Evolutionary conservation across 2,329 filamentous ascomycete genomes (phyloP).

Genomic region (Fusarium sp.): DNA sequence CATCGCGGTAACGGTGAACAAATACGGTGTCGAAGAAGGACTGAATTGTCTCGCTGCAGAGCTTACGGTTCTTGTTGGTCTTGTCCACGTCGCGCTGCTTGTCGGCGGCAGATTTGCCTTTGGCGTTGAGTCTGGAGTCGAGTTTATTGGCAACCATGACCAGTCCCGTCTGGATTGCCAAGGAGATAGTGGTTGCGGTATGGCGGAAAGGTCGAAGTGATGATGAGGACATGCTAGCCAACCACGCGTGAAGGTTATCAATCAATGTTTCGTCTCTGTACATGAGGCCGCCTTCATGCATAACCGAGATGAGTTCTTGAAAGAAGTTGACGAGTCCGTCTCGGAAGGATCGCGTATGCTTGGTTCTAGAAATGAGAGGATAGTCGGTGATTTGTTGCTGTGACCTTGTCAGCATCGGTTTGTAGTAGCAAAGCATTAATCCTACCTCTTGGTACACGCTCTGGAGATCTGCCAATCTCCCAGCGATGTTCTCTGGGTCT

Average conservation of each 20-base stretch:
- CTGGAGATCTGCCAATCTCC: constrained; percentile 84
- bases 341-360: constrained; percentile 81
- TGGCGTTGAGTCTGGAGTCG: constrained; percentile 73
- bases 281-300: constrained; percentile 84
- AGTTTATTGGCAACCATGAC: constrained; percentile 78
- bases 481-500: constrained; percentile 87
- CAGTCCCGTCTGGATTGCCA: constrained; percentile 82
- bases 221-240: constrained; percentile 90
- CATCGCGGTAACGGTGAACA: constrained; percentile 93
- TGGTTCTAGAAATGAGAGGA: constrained; percentile 85
- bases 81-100: constrained; percentile 79
- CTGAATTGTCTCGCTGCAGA: constrained; percentile 77
- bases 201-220: constrained; percentile 90
- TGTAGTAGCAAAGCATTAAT: not conserved
- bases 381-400: constrained; percentile 87
- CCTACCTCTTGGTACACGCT: constrained; percentile 82
- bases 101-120: constrained; percentile 81
- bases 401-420: constrained; percentile 43
- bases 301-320: constrained; percentile 75
- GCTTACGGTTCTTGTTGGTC: constrained; percentile 74
- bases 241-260: constrained; percentile 90
- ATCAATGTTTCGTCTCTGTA: constrained; percentile 82
- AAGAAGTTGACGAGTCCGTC: constrained; percentile 83
- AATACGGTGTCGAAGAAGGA: constrained; percentile 94
- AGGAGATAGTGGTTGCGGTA: constrained; percentile 86